phyloP scores from a whole-genome alignment of 805 yeast species.

The Ogataea pilisensis region DNA sequence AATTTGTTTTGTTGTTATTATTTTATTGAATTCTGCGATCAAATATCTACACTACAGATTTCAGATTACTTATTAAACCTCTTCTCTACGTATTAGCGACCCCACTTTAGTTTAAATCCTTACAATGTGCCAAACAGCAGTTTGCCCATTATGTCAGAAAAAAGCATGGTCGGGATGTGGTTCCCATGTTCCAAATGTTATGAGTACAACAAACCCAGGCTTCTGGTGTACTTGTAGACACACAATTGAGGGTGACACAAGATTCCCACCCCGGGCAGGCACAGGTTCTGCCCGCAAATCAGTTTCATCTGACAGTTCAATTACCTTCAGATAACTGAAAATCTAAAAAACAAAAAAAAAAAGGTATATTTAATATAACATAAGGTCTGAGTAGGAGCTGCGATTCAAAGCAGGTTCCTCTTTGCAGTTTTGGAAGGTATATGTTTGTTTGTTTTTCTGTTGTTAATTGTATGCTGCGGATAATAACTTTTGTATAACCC shows the following conservation, averaged over 20 bases:
- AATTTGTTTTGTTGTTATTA: too few species aligned
- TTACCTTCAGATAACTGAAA: slow-evolving; percentile 1
- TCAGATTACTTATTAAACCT: too few species aligned
- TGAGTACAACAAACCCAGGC: slow-evolving; percentile 45
- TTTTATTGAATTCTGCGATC: too few species aligned
- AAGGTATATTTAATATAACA: too few species aligned
- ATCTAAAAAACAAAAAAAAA: background rate
- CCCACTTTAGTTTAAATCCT: too few species aligned
- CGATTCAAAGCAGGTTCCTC: too few species aligned
- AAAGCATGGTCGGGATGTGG: slow-evolving; percentile 69
- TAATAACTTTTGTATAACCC: too few species aligned
- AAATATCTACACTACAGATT: too few species aligned
- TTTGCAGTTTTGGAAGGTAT: too few species aligned
- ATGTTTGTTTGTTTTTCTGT: too few species aligned
- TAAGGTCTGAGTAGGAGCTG: background rate
- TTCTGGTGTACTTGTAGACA: slow-evolving; percentile 55
- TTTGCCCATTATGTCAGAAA: slow-evolving; percentile 39
- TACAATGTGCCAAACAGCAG: slow-evolving; percentile 35
- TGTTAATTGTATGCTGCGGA: too few species aligned
- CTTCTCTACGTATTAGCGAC: too few species aligned
- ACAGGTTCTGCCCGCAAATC: slow-evolving; percentile 48
- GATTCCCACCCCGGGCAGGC: slow-evolving; percentile 60
- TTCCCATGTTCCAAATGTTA: slow-evolving; percentile 47
- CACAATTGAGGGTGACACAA: slow-evolving; percentile 35
- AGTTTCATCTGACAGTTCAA: slow-evolving; percentile 22